Evolutionary conservation across 2,329 filamentous ascomycete genomes (phyloP), one percentile per base, ranked within the genome.

Genomic region (Colletotrichum cuscutae): DNA sequence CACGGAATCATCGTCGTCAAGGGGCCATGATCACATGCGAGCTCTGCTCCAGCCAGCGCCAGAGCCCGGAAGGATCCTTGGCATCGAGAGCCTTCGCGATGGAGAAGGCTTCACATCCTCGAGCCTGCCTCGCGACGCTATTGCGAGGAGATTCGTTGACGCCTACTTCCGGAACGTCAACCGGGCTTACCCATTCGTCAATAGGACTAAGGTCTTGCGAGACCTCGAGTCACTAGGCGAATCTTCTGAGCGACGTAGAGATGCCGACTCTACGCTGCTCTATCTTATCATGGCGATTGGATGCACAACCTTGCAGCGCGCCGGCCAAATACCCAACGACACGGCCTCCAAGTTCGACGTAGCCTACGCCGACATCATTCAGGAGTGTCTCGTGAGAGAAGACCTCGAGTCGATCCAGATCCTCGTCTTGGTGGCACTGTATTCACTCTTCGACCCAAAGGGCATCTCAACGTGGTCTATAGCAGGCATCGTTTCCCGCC

Each of bases 231-330:
- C 69, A 12, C 74, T 80, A 8, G 77, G 76, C 2, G 76, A 77
- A 24, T 74, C 77, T 22, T 74, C 75, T 13, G 76, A 73, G 68
- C 70, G 77, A 7, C 71, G 77, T 5, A 76, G 78, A 5, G 79
- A 80, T 42, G 71, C 77, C 26, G 79, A 80, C 35, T 80, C 81
- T 5, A 85, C 82, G 5, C 68, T 83, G 5, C 74, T 85, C 3
- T 84, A 84, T 71, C 81, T 86, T 5, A 79, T 86, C 74, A 85
- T 86, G 82, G 84, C 85, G 28, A 85, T 86, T 49, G 84, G 85
- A 0, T 84, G 82, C 64, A 85, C 84, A 0, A 86, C 84, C 0
- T 75, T 86, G 22, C 81, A 84, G 71, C 78, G 85, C 1, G 84
- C 83, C 1, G 84, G 84, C 1, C 82, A 85, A 68, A 78, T 84